A percentile compares a stretch with the other conserved stretches of the same genome.
Conservation (phyloP, 768 basidiomycete genomes). For the Dictyophora rubrovolvata region DNA sequence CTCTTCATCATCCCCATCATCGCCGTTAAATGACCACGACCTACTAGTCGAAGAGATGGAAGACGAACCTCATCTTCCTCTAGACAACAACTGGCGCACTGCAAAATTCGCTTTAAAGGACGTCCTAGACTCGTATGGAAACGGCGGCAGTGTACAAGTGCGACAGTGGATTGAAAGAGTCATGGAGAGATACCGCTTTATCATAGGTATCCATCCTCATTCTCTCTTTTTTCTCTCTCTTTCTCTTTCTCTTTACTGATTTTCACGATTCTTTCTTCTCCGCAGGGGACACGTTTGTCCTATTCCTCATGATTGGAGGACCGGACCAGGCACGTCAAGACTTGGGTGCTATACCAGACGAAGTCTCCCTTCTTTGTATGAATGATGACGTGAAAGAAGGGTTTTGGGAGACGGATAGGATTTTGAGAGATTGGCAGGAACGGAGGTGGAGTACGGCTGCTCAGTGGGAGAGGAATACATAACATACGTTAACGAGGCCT, state of each 20-base stretch:
- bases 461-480: background rate
- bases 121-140: slow-evolving; percentile 5
- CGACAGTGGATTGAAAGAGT: slow-evolving; percentile 6
- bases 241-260: background rate
- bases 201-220: slow-evolving; percentile 9
- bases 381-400: slow-evolving; percentile 22
- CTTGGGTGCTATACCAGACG: background rate
- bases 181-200: slow-evolving; percentile 11
- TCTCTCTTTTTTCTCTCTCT: no score
- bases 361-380: slow-evolving; percentile 23
- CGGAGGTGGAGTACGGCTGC: background rate
- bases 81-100: slow-evolving; percentile 12
- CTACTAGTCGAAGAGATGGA: background rate
- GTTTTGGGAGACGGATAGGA: background rate
- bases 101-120: slow-evolving; percentile 13
- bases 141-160: background rate
- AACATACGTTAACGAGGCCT: no score
- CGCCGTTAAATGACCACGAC: background rate
- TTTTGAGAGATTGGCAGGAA: background rate
- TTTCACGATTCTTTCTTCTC: background rate
- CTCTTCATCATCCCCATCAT: background rate
- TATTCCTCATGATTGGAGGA: slow-evolving; percentile 2
- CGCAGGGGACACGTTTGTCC: background rate
- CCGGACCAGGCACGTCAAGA: background rate
- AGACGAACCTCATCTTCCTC: slow-evolving; percentile 12